Evolutionary conservation across 441 rosid species (phyloP).

Genomic region (Euphorbia celastroides): DNA sequence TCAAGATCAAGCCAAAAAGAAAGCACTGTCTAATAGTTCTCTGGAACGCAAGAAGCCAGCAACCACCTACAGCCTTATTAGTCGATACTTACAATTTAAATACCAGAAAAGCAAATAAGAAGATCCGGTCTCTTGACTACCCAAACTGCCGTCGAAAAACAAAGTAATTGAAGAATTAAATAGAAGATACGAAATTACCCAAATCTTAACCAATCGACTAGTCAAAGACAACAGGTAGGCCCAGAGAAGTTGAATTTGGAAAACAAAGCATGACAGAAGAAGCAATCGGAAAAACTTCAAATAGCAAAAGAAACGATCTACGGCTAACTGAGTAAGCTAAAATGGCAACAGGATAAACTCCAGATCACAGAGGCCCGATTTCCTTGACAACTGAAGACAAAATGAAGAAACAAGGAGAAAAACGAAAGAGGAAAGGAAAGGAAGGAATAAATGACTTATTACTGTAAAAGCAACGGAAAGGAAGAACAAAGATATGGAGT

Average conservation of each 20-base stretch:
- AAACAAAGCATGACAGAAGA: background rate
- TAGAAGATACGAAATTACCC: background rate
- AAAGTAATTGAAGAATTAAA: background rate
- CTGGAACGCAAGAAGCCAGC: background rate
- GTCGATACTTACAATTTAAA: background rate
- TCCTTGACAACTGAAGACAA: too few species aligned
- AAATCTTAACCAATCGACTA: background rate
- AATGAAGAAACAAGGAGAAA: background rate
- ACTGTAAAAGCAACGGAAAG: constrained; percentile 43
- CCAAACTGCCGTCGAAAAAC: background rate
- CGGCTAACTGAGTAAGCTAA: constrained; percentile 9
- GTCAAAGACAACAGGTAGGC: background rate
- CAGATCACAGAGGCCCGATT: background rate
- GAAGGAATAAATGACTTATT: constrained; percentile 34
- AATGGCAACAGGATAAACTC: constrained; percentile 17
- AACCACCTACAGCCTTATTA: background rate
- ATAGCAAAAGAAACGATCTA: background rate
- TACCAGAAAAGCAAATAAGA: background rate
- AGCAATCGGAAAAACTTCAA: background rate
- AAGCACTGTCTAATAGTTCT: background rate
- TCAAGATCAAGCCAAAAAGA: constrained; percentile 6
- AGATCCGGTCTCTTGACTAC: background rate
- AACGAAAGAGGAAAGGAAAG: constrained; percentile 15
- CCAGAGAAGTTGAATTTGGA: background rate
- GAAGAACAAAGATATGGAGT: constrained; percentile 25